Percentiles rank a stretch among this genome's conserved stretches.
Evolutionary conservation across 179 eudicot species (phyloP).

Genomic region (Dionaea muscipula): DNA sequence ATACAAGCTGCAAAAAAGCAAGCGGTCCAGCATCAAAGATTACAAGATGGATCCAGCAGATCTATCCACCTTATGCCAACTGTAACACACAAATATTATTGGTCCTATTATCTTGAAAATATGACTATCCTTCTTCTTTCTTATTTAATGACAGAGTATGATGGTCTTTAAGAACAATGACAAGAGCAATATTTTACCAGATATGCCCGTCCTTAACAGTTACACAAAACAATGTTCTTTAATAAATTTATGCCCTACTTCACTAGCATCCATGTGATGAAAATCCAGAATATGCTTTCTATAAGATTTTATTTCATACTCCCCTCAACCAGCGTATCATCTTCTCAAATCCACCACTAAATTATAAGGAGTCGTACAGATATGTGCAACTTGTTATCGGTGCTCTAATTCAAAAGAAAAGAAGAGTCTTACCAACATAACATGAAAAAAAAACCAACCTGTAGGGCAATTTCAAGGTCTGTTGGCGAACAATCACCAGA

Average conservation of each 20-base stretch:
- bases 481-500: slow-evolving; percentile 87
- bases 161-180: too few species aligned
- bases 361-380: background rate
- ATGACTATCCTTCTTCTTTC: too few species aligned
- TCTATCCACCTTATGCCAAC: too few species aligned
- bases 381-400: background rate
- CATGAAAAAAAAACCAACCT: slow-evolving; percentile 32
- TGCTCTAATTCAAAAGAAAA: background rate
- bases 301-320: background rate
- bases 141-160: too few species aligned
- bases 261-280: too few species aligned
- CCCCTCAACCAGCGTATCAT: background rate
- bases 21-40: background rate
- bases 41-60: background rate
- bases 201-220: too few species aligned
- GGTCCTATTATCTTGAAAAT: too few species aligned
- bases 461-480: slow-evolving; percentile 84
- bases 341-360: background rate
- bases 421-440: background rate
- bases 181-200: too few species aligned
- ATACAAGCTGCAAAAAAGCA: slow-evolving; percentile 50
- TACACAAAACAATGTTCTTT: too few species aligned
- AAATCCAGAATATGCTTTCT: too few species aligned
- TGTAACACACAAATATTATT: too few species aligned
- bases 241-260: too few species aligned